Evolutionary conservation across 768 basidiomycete genomes (phyloP), one percentile per base, ranked within the genome.

Genomic region (Mycena rebaudengoi): DNA sequence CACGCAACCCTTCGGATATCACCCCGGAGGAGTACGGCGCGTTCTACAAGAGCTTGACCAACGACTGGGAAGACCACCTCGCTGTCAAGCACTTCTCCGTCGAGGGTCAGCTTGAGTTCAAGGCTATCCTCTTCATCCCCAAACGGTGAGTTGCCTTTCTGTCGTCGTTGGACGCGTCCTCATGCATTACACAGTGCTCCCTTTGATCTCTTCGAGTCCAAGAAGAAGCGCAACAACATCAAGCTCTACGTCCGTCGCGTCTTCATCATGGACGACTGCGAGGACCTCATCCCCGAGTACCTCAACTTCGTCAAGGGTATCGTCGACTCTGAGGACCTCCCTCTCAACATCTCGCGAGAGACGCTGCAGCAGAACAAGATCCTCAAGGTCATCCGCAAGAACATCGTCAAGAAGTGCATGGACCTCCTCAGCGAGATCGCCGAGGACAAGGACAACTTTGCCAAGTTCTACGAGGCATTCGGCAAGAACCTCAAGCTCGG

Each of bases 161-260:
- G 25, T 11, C 8, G 29, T 18, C 29, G 28, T 46, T 8, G 61
- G 25, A 33, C 16, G 20, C 29, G 39, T 49, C 5, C 55, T 70
- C 14, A 65, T 57, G 46, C 55, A 66, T 32, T 67, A 60, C 32
- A 3, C 46, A 96, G 96, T 64, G 98, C 97, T 43, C 98, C 98
- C 53, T 99, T 99, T 81, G 98, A 99, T 75, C 91, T 99, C 78
- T 99, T 99, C 83, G 98, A 99, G 85, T 94, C 93, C 64, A 99
- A 99, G 92, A 99, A 99, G 93, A 99, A 99, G 89, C 94, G 97
- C 74, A 98, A 98, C 88, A 99, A 99, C 92, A 99, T 99, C 88
- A 99, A 99, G 85, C 96, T 99, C 78, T 99, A 99, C 77, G 98
- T 99, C 71, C 95, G 98, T 85, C 95, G 98, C 60, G 97, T 99